Evolutionary conservation across 768 basidiomycete genomes (phyloP), one percentile per base, ranked within the genome.

Genomic region (Naganishia onofrii): DNA sequence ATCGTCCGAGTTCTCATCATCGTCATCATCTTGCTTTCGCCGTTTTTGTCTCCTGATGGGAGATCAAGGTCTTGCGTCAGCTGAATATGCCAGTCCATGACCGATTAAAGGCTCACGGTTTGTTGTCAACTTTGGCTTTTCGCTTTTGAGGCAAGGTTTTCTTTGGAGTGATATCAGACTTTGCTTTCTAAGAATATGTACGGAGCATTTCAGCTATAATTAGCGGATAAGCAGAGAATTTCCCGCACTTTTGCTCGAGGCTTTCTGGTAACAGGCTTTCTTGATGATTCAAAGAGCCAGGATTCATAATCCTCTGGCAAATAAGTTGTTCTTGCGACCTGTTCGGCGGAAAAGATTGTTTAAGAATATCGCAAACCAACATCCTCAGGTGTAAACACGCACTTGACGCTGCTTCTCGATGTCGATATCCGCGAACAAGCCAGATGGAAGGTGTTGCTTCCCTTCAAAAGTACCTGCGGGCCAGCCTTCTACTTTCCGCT

Each of bases 391-490:
- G 36, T 13, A 46, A 26, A 42, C 6, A 42, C 60, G 9, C 21
- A 63, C 60, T 36, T 63, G n/a, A 26, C 60, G 36, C n/a, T 63
- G 60, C 23, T 1, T 63, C 23, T 63, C 42, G 36, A 63, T 63
- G 4, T 63, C 42, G 26, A 63, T 63, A 13, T 34, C 12, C 9
- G 87, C 85, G 70, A 98, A 85, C 56, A 96, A 91, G 77, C 96
- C 93, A 17, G 84, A 77, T 0, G 93, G 95, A 23, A 97, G 80
- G 72, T 86, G 86, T 53, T 94, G 81, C 76, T 89, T 89, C 7
- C 89, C 90, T 0, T 92, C 92, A 79, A 90, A 90, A 36, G 87
- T 89, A 66, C 87, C 83, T 3, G 97, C 81, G 3, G 84, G 85
- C 92, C 94, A 97, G 3, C 85, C 84, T 69, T 89, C 86, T 17